Evolutionary conservation across 2,329 filamentous ascomycete species (phyloP).

Genomic region (Nigrospora oryzae): DNA sequence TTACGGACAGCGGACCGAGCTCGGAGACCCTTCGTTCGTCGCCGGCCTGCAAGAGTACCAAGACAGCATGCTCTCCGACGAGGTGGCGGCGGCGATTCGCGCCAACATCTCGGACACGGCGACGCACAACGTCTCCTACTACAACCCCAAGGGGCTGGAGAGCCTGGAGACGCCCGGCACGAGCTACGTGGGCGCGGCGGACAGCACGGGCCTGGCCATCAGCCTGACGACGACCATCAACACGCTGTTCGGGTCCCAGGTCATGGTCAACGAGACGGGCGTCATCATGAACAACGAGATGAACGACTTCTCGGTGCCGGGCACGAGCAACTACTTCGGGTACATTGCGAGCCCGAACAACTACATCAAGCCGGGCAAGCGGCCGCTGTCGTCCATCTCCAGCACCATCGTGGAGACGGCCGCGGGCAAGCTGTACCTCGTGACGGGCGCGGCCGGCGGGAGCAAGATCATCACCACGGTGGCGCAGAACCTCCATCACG

Average conservation of each 20-base stretch:
- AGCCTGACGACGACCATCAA: constrained; percentile 78
- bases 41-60: constrained; percentile 51
- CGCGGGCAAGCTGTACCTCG: constrained; percentile 61
- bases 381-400: constrained; percentile 69
- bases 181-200: constrained; percentile 58
- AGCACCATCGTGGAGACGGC: constrained; percentile 67
- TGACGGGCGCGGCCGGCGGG: constrained; percentile 73
- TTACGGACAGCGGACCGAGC: constrained; percentile 62
- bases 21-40: constrained; percentile 72
- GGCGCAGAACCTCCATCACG: constrained; percentile 67
- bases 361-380: constrained; percentile 67
- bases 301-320: constrained; percentile 73
- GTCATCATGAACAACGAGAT: constrained; percentile 61
- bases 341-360: constrained; percentile 68
- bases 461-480: constrained; percentile 78
- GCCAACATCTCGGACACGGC: constrained; percentile 32
- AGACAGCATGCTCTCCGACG: constrained; percentile 54
- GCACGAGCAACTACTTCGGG: constrained; percentile 63
- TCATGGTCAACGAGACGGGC: constrained; percentile 76
- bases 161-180: constrained; percentile 57
- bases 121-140: constrained; percentile 30
- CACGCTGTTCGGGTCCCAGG: constrained; percentile 64
- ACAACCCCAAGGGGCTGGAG: constrained; percentile 36
- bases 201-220: constrained; percentile 62
- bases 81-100: constrained; percentile 43